phyloP scores from a whole-genome alignment of 2,329 filamentous ascomycete species.

The Rhytidhysteron rufulum region DNA sequence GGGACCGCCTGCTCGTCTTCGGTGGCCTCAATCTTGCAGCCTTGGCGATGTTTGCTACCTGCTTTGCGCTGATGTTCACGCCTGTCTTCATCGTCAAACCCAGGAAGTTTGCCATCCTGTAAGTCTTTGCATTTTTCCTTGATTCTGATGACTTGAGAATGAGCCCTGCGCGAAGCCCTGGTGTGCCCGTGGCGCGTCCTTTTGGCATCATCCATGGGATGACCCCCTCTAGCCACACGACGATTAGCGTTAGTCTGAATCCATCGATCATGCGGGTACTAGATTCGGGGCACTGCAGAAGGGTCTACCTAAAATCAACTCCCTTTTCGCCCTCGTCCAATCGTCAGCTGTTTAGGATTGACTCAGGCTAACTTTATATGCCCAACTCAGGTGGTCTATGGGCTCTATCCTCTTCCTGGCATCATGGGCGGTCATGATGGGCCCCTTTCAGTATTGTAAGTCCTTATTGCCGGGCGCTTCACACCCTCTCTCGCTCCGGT shows the following conservation, averaged over 20 bases:
- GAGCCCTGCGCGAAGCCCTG: conserved; percentile 16
- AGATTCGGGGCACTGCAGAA: conserved; percentile 36
- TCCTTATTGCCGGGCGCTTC: conserved; percentile 14
- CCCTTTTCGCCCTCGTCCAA: conserved; percentile 17
- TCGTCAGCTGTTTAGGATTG: conserved; percentile 19
- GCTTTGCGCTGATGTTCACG: conserved; percentile 80
- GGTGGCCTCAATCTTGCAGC: conserved; percentile 86
- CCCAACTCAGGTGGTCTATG: conserved; percentile 76
- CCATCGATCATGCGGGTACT: conserved; percentile 39
- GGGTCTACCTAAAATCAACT: conserved; percentile 26
- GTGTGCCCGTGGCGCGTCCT: conserved; percentile 8
- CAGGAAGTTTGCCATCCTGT: conserved; percentile 95
- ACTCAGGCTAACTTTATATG: conserved; percentile 34
- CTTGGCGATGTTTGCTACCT: conserved; percentile 86
- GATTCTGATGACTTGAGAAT: conserved; percentile 12
- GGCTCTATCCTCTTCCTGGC: conserved; percentile 85
- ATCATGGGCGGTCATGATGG: conserved; percentile 94
- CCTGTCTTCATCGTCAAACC: conserved; percentile 69
- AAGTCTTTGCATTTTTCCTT: conserved; percentile 54
- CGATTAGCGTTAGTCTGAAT: conserved; percentile 29
- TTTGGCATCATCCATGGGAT: no score
- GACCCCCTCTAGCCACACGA: conserved; percentile 33
- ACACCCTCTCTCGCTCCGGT: conserved; percentile 8
- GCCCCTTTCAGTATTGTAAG: conserved; percentile 70
- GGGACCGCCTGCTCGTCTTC: conserved; percentile 93